Base-by-base conservation (phyloP, 495 filamentous ascomycete genomes). In the Penicillium cosmopolitanum region DNA sequence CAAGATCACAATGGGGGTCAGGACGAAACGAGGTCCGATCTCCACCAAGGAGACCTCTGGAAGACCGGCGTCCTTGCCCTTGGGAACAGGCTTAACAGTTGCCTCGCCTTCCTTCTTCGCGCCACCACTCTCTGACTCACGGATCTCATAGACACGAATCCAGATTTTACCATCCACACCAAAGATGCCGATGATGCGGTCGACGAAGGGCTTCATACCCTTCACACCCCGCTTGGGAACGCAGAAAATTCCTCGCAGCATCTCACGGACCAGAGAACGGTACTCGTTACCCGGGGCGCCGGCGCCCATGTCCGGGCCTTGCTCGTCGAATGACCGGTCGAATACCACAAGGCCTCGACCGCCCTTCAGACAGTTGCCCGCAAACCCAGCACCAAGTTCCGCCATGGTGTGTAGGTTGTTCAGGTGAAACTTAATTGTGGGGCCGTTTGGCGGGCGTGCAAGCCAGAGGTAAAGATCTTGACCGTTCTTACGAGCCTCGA, bases 401-500 rank as follows among this genome's bases (percentile, higher is more conserved):
- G 89, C 89, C 90, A 94, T 96, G 6, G 93, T 96, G 80, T 97
- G 93, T 69, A 97, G 81, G 87, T 74, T 82, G 62, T 71, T 77
- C 46, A 80, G 65, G 50, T 78, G 74, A 65, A 82, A 79, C 78
- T 97, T 97, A 61, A 96, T 84, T 0, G 93, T 96, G 5, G 94
- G 95, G 0, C 95, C 95, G 70, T 99, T 99, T 9, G 95, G 95
- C 3, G 92, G 88, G 68, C 96, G 96, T 74, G 89, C 85, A 69
- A 97, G 83, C 94, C 94, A 97, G 46, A 94, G 82, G 72, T 97
- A 98, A 35, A 96, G 77, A 81, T 98, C 95, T 72, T 96, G 88
- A 38, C 91, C 92, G 38, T 74, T 77, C 76, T 98, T 98, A 60
- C 92, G 81, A 54, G 93, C 95, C 78, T 98, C 95, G 72, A 97